Evolutionary conservation across 2,329 filamentous ascomycete genomes (phyloP), one percentile per base, ranked within the genome.

Genomic region (Hymenoscyphus salicellus): DNA sequence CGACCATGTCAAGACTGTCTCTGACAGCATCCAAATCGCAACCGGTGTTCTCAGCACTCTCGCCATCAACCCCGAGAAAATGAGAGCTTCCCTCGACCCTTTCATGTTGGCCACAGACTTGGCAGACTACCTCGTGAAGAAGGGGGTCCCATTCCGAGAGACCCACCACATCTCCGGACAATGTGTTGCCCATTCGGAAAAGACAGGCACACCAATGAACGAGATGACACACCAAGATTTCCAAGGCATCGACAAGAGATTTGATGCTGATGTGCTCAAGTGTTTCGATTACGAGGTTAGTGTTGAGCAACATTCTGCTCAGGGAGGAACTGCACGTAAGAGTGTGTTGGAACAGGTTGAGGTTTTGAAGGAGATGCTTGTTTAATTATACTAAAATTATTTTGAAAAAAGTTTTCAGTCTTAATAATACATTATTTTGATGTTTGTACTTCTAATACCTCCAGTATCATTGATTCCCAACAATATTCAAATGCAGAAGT

Each of bases 261-360:
- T 96, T 68, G 87, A 85, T 33, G 82, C 87, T 65, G 91, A 95
- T 75, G 85, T 96, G 49, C 77, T 84, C 57, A 80, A 85, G 58
- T 85, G 86, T 30, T 90, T 97, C 74, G 85, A 96, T 78, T 96
- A 95, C 73, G 89, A 96, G 78, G 85, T 85, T 68, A 91, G 89
- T 66, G 91, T 96, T 6, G 92, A 97, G 82, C 84, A 89, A 80
- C 86, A 89, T 73, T 84, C 86, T 52, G 88, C 91, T 2, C 87
- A 87, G 70, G 93, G 92, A 28, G 91, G 92, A 32, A 95, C 91
- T 28, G 93, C 90, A 79, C 87, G 84, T 78, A 83, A 83, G 14
- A 83, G 85, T 28, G 88, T 90, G 6, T 72, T 84, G 68, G 83
- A 89, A 78, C 87, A 91, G 79, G 83, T 90, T 69, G 78, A 83